phyloP scores from a whole-genome alignment of 106 monocot genomes.

The Dendrobium huoshanense region DNA sequence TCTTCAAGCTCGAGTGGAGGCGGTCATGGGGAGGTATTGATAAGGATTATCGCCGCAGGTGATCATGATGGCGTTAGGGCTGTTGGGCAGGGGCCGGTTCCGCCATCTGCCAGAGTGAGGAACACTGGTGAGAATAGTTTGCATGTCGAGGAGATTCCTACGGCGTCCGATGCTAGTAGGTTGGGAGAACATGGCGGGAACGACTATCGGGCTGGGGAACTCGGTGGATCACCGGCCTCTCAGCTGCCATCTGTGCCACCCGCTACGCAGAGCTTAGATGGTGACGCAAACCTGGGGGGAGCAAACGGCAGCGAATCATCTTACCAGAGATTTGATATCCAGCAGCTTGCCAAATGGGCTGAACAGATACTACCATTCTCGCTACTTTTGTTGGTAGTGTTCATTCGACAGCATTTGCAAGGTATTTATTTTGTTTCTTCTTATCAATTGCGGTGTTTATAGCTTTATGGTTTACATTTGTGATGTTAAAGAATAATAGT shows the following conservation, averaged over 20 bases:
- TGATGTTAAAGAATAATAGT: neutral
- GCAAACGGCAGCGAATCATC: slow-evolving; percentile 44
- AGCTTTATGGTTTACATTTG: neutral
- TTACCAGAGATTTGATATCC: slow-evolving; percentile 89
- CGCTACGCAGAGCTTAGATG: slow-evolving; percentile 14
- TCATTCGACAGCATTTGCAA: slow-evolving; percentile 96
- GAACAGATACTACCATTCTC: slow-evolving; percentile 95
- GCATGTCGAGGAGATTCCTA: neutral
- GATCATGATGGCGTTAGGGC: slow-evolving; percentile 33
- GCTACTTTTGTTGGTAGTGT: slow-evolving; percentile 78
- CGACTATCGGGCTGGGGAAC: neutral
- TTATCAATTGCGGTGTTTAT: neutral
- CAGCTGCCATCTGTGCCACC: slow-evolving; percentile 1
- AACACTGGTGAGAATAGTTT: slow-evolving; percentile 5
- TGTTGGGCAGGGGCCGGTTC: slow-evolving; percentile 11
- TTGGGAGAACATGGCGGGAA: slow-evolving; percentile 5
- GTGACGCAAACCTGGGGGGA: slow-evolving; percentile 22
- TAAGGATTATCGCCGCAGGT: slow-evolving; percentile 60
- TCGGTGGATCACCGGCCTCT: slow-evolving; percentile 11
- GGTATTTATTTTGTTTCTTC: slow-evolving; percentile 25
- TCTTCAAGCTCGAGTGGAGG: slow-evolving; percentile 1
- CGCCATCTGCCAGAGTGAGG: slow-evolving; percentile 2
- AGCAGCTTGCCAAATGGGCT: slow-evolving; percentile 81
- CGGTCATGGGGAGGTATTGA: slow-evolving; percentile 59
- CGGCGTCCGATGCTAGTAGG: slow-evolving; percentile 7